A percentile compares a stretch with the other conserved stretches of the same genome.
These are phyloP conservation scores for Coemansia reversa DNA, from an alignment of 192 early-diverging fungal genomes.

Conservation along the genomic window DNA sequence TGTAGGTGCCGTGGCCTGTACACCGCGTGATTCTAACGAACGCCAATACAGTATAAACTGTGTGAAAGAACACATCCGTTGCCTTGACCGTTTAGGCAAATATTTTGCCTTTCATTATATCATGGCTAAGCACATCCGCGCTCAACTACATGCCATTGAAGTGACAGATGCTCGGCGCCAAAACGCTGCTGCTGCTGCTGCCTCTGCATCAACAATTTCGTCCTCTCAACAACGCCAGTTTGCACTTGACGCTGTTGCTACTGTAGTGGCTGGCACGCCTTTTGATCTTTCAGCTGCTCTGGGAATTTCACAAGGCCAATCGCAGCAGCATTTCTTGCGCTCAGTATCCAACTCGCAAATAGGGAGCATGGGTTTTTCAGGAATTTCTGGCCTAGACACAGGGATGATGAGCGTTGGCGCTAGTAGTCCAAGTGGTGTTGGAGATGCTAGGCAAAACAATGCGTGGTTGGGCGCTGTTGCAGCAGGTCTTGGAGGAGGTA, in stretches of 20 bases:
- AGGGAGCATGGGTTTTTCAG: neutral
- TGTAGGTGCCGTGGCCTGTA: conserved; percentile 46
- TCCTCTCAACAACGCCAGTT: neutral
- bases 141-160: conserved; percentile 49
- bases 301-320: neutral
- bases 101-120: conserved; percentile 55
- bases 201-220: neutral
- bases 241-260: neutral
- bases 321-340: conserved; percentile 1
- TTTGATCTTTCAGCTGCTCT: neutral
- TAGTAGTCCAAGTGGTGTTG: neutral
- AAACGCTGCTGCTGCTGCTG: conserved; percentile 7
- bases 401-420: conserved; percentile 1
- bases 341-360: neutral
- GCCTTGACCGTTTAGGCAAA: conserved; percentile 45
- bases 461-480: neutral
- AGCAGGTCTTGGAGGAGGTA: neutral
- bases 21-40: conserved; percentile 40
- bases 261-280: neutral
- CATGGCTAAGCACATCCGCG: conserved; percentile 55
- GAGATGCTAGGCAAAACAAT: neutral
- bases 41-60: conserved; percentile 55
- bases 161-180: conserved; percentile 21
- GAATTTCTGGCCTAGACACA: neutral
- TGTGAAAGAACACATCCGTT: conserved; percentile 47